Conservation (phyloP, 75 land plant genomes). For the Pinus taeda region DNA sequence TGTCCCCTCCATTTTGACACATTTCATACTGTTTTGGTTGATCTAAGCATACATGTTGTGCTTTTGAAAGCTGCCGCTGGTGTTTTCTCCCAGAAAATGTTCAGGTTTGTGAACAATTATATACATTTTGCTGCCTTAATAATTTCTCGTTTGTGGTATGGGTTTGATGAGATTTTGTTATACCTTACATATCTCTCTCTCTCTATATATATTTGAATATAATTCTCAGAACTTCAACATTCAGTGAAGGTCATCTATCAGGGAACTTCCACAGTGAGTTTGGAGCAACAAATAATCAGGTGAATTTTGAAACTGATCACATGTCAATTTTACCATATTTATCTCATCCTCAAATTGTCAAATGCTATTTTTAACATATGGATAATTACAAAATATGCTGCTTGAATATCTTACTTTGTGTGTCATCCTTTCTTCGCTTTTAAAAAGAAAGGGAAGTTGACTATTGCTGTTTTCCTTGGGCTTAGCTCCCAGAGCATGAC, state of each 20-base stretch:
- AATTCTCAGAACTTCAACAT: background rate
- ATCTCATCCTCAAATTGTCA: background rate
- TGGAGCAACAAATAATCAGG: background rate
- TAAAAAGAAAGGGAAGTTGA: background rate
- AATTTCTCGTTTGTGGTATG: background rate
- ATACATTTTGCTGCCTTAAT: background rate
- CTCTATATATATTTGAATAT: background rate
- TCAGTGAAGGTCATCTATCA: slow-evolving; percentile 5
- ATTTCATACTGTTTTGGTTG: slow-evolving; percentile 76
- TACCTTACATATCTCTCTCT: background rate
- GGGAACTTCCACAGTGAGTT: background rate
- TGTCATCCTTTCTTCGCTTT: background rate
- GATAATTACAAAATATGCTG: background rate
- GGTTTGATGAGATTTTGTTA: background rate
- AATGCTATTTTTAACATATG: no score
- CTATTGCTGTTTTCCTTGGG: background rate
- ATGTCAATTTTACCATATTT: background rate
- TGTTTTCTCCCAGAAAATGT: slow-evolving; percentile 16
- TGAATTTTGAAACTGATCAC: background rate
- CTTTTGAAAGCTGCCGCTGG: slow-evolving; percentile 44
- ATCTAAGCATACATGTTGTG: slow-evolving; percentile 56
- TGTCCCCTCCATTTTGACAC: slow-evolving; percentile 87
- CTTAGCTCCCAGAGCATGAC: background rate
- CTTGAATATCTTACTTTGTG: background rate
- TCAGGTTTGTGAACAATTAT: slow-evolving; percentile 51